Evolutionary conservation across 306 rosid species (phyloP), one percentile per base, ranked within the genome.

Genomic region (Fagus crenata): DNA sequence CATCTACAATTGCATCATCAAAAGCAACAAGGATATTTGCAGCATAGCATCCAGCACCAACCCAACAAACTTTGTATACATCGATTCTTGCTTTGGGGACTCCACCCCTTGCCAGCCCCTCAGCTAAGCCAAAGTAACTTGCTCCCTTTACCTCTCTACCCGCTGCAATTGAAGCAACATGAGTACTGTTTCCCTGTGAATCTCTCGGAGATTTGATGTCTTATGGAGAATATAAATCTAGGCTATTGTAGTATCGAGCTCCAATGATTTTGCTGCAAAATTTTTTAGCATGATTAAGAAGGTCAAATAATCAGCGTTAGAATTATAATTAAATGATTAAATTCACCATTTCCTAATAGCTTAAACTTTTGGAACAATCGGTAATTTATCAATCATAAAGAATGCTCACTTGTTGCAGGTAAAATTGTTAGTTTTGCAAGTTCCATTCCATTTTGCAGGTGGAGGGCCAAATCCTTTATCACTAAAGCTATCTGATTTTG

Each of bases 1-100:
- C 81, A 39, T 81, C 85, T 1, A 79, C 78, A 22, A 85, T 85
- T 54, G 84, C 83, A 41, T 81, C 85, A 35, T 81, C 83, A 17
- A 78, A 78, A 11, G 85, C 85, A 13, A 71, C 71, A 2, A 76
- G 69, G 32, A 81, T 65, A 36, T 85, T 73, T 33, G 70, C 83
- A 67, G 18, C 1, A 17, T n/a, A 0, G 56, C 85, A 81, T 22
- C 81, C 78, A 37, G 1, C 2, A 60, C 40, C 18, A 2, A 32
- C 4, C 81, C 77, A 75, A 37, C 88, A 81, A 42, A 46, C 76
- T 60, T 81, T 85, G 75, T 81, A 81, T 12, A 78, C 81, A 2
- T 85, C 79, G 37, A 85, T 70, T 49, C 88, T 70, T 1, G 81
- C 81, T 40, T 53, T 51, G 1, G 85, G 80, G 5, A 39, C 80